Conservation (phyloP, 148 eudicot species). For the Fallopia convolvulus region DNA sequence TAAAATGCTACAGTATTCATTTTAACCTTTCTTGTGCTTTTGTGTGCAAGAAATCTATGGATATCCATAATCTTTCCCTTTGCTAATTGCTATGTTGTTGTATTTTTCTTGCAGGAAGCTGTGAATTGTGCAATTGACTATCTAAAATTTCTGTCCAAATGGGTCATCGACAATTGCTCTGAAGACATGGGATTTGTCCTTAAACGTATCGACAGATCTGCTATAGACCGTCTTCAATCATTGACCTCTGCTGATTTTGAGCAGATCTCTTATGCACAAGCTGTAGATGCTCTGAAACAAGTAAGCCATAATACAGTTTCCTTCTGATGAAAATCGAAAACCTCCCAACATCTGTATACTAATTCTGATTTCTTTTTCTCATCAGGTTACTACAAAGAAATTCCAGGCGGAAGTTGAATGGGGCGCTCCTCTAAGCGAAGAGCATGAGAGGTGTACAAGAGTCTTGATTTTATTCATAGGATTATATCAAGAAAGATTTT, state of each 20-base stretch:
- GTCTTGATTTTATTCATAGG: background rate
- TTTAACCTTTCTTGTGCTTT: background rate
- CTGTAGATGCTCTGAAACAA: conserved; percentile 54
- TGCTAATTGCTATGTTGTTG: background rate
- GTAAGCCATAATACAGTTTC: conserved; percentile 17
- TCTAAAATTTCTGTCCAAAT: conserved; percentile 61
- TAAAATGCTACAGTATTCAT: conserved; percentile 12
- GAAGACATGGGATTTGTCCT: conserved; percentile 65
- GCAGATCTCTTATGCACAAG: conserved; percentile 66
- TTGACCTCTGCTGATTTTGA: conserved; percentile 38
- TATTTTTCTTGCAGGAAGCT: conserved; percentile 48
- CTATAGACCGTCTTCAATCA: conserved; percentile 46
- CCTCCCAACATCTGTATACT: background rate
- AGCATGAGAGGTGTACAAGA: conserved; percentile 63
- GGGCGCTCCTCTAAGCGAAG: conserved; percentile 65
- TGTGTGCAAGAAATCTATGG: too few species aligned
- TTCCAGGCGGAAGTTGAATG: conserved; percentile 36
- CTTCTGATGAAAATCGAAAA: too few species aligned
- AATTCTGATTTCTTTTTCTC: background rate
- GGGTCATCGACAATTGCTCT: conserved; percentile 43
- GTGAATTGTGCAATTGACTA: conserved; percentile 67
- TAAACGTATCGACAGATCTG: conserved; percentile 58
- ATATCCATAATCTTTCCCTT: background rate
- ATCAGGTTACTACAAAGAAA: conserved; percentile 39
- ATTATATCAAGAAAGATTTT: background rate